These are phyloP conservation scores for Fusarium abutilonis DNA, from an alignment of 2,329 filamentous ascomycete species.

Conservation along the genomic window DNA sequence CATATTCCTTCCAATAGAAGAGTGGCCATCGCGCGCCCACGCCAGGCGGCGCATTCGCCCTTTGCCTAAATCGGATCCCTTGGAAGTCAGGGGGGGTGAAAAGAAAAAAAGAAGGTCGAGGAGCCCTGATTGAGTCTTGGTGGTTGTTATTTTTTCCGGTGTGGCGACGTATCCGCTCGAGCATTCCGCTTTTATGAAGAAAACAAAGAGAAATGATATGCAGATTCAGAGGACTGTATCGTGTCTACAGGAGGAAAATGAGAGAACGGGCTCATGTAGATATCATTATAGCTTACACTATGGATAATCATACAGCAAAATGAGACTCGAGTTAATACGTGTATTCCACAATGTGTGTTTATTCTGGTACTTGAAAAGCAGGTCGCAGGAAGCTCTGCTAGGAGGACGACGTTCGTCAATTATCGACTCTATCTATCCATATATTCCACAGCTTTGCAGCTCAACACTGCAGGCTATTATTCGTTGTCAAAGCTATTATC, in stretches of 20 bases:
- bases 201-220: conserved; percentile 34
- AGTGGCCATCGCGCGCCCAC: conserved; percentile 29
- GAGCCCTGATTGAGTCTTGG: conserved; percentile 19
- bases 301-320: conserved; percentile 12
- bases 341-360: background rate
- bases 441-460: no score
- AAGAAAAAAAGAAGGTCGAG: conserved; percentile 12
- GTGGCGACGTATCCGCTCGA: conserved; percentile 8
- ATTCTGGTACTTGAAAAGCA: background rate
- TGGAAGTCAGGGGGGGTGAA: conserved; percentile 16
- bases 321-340: conserved; percentile 2
- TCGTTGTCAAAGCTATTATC: no score
- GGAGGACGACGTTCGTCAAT: no score
- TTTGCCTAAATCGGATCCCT: conserved; percentile 21
- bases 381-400: no score
- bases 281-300: conserved; percentile 24
- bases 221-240: conserved; percentile 13
- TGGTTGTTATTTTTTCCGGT: conserved; percentile 11
- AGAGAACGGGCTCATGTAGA: conserved; percentile 22
- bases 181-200: conserved; percentile 27
- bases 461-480: background rate
- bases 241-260: background rate
- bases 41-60: conserved; percentile 28
- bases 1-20: conserved; percentile 46
- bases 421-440: no score